phyloP scores from a whole-genome alignment of 176 grass and related monocot species.

The Musa acuminata region DNA sequence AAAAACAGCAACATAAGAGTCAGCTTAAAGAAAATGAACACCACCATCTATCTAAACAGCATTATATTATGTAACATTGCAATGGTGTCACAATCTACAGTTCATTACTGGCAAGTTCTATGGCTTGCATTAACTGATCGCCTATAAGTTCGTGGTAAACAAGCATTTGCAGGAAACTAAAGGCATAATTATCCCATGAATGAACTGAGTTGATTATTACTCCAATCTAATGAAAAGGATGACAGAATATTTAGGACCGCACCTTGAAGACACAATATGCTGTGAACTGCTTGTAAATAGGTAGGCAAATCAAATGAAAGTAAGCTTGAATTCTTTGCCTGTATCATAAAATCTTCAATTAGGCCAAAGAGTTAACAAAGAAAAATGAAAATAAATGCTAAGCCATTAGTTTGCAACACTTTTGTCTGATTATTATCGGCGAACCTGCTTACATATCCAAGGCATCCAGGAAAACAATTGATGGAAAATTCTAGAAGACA shows the following conservation, averaged over 20 bases:
- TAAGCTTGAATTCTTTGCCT: slow-evolving; percentile 34
- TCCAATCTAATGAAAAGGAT: slow-evolving; percentile 8
- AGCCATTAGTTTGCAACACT: slow-evolving; percentile 8
- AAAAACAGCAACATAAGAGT: background rate
- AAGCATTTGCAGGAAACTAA: background rate
- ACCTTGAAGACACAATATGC: slow-evolving; percentile 71
- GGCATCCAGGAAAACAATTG: slow-evolving; percentile 72
- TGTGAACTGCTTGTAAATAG: slow-evolving; percentile 79
- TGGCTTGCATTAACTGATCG: no score
- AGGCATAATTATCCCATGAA: background rate
- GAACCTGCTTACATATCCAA: slow-evolving; percentile 82
- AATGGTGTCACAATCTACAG: no score
- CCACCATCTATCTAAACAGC: background rate
- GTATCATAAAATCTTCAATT: slow-evolving; percentile 22
- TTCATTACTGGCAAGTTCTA: no score
- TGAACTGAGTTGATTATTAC: slow-evolving; percentile 4
- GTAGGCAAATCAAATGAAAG: slow-evolving; percentile 39
- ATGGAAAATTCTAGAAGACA: slow-evolving; percentile 60
- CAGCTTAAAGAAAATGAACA: background rate
- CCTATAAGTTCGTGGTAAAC: background rate
- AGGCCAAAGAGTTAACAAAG: slow-evolving; percentile 17
- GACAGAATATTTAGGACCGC: slow-evolving; percentile 17
- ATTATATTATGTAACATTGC: no score
- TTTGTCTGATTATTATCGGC: background rate
- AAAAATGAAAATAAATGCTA: slow-evolving; percentile 2